Evolutionary conservation across 805 yeast species (phyloP), one percentile per base, ranked within the genome.

Genomic region (Phaffomyces opuntiae): DNA sequence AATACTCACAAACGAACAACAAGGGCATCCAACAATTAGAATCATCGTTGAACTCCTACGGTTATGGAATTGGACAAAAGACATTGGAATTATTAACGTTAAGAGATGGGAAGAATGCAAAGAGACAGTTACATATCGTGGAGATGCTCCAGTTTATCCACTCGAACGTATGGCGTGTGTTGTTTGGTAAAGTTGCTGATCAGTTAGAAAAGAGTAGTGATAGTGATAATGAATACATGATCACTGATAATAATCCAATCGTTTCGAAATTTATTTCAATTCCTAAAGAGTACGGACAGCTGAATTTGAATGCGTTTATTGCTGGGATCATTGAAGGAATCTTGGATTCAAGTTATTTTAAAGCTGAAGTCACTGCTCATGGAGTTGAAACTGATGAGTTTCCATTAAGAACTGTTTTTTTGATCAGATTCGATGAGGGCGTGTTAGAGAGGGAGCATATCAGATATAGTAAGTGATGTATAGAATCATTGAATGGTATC

Each of bases 291-390:
- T 80, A 83, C 58, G 81, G 85, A 11, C 81, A 80, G 50, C 71
- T 87, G 56, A 86, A 84, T 58, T 85, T 93, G 57, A 81, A 83
- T 14, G 90, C 96, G 0, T 86, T 84, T 59, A 77, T 82, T 1
- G 96, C 95, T 0, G 96, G 96, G 0, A 74, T 88, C 14, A 73
- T 87, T 36, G 96, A 88, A 61, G 95, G 95, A 0, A 80, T 87
- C 1, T 66, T 88, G 47, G 93, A 85, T 55, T 71, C 83, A 5
- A 70, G 87, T 2, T 80, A 80, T 51, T 87, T 87, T 58, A 79
- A 74, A 45, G 89, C 91, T 13, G 70, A 68, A 39, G 96, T 88
- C 8, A 77, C 85, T n/a, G 96, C 96, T 1, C 96, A 88, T 57
- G 73, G 82, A 0, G 87, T 81, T 16, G 84, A 86, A 1, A 63